phyloP scores from a whole-genome alignment of 768 basidiomycete species.

The Panellus pusillus region DNA sequence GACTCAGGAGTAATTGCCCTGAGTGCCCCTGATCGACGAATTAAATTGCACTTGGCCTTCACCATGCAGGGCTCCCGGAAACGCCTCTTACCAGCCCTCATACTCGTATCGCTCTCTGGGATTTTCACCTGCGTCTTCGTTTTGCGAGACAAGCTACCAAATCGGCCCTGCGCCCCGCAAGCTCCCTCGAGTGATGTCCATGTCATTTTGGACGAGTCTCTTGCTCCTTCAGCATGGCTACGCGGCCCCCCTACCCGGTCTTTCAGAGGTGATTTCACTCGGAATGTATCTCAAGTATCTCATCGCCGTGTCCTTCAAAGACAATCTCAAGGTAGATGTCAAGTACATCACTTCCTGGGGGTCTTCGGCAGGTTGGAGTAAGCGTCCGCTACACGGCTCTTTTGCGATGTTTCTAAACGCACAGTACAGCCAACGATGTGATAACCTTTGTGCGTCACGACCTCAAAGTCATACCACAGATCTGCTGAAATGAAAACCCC shows the following conservation, averaged over 20 bases:
- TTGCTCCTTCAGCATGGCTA: neutral
- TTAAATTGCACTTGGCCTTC: too few species aligned
- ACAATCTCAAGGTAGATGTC: constrained; percentile 40
- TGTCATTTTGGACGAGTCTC: neutral
- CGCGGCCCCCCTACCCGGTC: constrained; percentile 38
- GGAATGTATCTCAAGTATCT: neutral
- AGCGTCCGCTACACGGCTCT: neutral
- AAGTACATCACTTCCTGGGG: constrained; percentile 50
- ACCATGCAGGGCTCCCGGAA: neutral
- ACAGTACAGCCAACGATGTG: constrained; percentile 42
- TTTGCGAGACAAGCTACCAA: neutral
- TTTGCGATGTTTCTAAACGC: too few species aligned
- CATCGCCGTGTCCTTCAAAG: constrained; percentile 13
- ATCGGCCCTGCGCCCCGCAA: neutral
- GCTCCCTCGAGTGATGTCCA: neutral
- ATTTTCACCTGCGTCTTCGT: neutral
- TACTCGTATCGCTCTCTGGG: neutral
- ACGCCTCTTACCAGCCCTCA: neutral
- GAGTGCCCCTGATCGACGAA: too few species aligned
- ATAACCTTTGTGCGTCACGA: constrained; percentile 37
- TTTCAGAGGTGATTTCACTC: constrained; percentile 31
- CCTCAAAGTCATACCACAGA: neutral
- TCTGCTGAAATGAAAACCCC: too few species aligned
- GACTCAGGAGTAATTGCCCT: too few species aligned
- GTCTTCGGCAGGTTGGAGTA: constrained; percentile 32